These are phyloP conservation scores for Quercus bicolor DNA, from an alignment of 306 rosid species.

Conservation along the genomic window DNA sequence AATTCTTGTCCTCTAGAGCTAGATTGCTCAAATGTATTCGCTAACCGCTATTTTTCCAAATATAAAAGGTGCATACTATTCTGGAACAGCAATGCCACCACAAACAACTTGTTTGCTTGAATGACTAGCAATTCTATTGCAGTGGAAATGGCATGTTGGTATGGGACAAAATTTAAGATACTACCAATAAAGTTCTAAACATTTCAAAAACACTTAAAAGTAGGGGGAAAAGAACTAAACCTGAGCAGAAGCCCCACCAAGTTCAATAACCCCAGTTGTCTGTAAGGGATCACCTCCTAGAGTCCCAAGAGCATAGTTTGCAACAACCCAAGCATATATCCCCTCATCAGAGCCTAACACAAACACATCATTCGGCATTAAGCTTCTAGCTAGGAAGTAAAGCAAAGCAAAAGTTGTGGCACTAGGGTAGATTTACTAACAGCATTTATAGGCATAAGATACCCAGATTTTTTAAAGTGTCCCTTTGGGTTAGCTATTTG, in stretches of 20 bases:
- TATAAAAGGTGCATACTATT: not conserved
- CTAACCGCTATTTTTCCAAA: not conserved
- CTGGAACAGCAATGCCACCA: not conserved
- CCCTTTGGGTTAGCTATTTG: no score
- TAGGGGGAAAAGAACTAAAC: slow-evolving; percentile 31
- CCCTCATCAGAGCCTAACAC: slow-evolving; percentile 86
- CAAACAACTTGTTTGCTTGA: slow-evolving; percentile 13
- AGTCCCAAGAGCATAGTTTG: slow-evolving; percentile 85
- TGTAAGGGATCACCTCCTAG: slow-evolving; percentile 78
- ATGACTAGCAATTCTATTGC: not conserved
- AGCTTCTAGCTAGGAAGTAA: not conserved
- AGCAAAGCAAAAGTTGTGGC: not conserved
- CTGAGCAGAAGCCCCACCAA: slow-evolving; percentile 96
- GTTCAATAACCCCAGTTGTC: slow-evolving; percentile 87
- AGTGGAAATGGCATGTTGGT: not conserved
- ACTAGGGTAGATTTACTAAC: not conserved
- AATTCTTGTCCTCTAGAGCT: not conserved
- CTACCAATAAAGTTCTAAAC: not conserved
- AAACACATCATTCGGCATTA: slow-evolving; percentile 21
- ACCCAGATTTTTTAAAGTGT: no score
- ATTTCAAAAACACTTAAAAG: not conserved
- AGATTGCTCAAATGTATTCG: not conserved
- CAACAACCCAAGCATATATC: slow-evolving; percentile 88
- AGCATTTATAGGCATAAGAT: not conserved
- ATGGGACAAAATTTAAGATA: slow-evolving; percentile 10